Percentiles rank a stretch among this genome's conserved stretches.
These are phyloP conservation scores for Candida germanica DNA, from an alignment of 805 yeast species.

Conservation along the genomic window DNA sequence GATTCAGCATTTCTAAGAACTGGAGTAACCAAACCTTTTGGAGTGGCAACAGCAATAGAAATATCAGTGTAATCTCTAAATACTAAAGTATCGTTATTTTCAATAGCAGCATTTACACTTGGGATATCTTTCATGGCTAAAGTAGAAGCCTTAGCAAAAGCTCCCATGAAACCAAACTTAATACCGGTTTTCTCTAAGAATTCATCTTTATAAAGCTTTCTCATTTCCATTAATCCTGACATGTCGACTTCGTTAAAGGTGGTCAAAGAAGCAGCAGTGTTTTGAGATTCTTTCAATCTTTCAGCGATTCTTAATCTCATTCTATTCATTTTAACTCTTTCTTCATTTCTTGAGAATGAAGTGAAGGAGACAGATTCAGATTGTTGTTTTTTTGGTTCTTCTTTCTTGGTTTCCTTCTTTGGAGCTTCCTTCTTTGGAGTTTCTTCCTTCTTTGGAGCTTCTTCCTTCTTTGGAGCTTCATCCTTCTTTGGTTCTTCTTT, in stretches of 20 bases:
- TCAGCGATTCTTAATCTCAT: conserved; percentile 99
- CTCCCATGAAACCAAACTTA: conserved; percentile 98
- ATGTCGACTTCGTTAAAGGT: conserved; percentile 98
- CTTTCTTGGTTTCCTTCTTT: conserved; percentile 22
- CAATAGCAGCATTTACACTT: conserved; percentile 92
- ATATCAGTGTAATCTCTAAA: conserved; percentile 96
- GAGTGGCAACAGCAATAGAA: conserved; percentile 97
- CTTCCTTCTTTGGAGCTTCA: conserved; percentile 21
- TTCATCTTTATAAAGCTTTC: conserved; percentile 96
- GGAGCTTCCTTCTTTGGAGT: conserved; percentile 10
- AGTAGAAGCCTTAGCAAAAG: conserved; percentile 89
- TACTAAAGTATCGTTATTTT: conserved; percentile 85
- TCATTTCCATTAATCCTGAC: conserved; percentile 87
- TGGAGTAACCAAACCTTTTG: conserved; percentile 98
- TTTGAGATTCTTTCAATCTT: conserved; percentile 98
- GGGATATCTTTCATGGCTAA: conserved; percentile 94
- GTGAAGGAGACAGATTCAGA: conserved; percentile 27
- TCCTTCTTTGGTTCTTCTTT: conserved; percentile 19
- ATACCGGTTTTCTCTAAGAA: conserved; percentile 88
- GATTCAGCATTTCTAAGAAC: conserved; percentile 97
- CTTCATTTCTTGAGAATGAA: conserved; percentile 76
- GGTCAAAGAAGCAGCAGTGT: conserved; percentile 96
- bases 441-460: background rate
- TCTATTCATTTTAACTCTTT: conserved; percentile 96
- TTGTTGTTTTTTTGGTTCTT: conserved; percentile 22